A percentile compares a stretch with the other conserved stretches of the same genome.
These are phyloP conservation scores for Prinsepia uniflora DNA, from an alignment of 306 rosid genomes.

Conservation along the genomic window DNA sequence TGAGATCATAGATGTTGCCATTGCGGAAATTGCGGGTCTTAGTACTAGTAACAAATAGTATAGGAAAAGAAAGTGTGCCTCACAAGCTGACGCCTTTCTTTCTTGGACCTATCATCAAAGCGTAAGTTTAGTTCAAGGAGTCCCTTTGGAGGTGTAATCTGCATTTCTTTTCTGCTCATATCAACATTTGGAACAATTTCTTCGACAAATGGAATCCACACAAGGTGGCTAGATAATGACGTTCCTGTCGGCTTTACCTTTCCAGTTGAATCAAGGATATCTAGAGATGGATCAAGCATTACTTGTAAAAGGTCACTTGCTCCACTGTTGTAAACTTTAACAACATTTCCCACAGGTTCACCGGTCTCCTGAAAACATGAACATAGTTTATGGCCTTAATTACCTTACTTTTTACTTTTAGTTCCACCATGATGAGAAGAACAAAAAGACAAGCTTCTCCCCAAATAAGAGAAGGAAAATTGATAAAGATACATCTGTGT, in stretches of 20 bases:
- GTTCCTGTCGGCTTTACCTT: slow-evolving; percentile 48
- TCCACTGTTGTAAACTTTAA: slow-evolving; percentile 69
- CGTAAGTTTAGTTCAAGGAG: slow-evolving; percentile 81
- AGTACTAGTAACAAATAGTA: slow-evolving; percentile 23
- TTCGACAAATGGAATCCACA: slow-evolving; percentile 91
- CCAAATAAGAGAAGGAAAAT: not conserved
- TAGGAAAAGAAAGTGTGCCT: slow-evolving; percentile 57
- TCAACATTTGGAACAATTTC: slow-evolving; percentile 93
- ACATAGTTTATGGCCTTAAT: slow-evolving; percentile 30
- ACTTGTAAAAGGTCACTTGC: slow-evolving; percentile 78
- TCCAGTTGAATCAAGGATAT: slow-evolving; percentile 50
- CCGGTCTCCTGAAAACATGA: slow-evolving; percentile 62
- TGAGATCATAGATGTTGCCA: not conserved
- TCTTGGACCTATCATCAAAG: slow-evolving; percentile 78
- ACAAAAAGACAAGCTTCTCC: slow-evolving; percentile 19
- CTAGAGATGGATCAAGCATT: slow-evolving; percentile 61
- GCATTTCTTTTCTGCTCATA: slow-evolving; percentile 58
- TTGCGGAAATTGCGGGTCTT: not conserved
- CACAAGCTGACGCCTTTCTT: slow-evolving; percentile 95
- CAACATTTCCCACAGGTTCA: slow-evolving; percentile 65
- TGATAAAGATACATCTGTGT: not conserved
- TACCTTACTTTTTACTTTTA: slow-evolving; percentile 14
- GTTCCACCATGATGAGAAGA: slow-evolving; percentile 1
- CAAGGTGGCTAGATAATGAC: slow-evolving; percentile 53
- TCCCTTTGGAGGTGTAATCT: slow-evolving; percentile 89